Percentiles rank a stretch among this genome's conserved stretches.
These are phyloP conservation scores for Acer campestre DNA, from an alignment of 345 rosid species.

Conservation along the genomic window DNA sequence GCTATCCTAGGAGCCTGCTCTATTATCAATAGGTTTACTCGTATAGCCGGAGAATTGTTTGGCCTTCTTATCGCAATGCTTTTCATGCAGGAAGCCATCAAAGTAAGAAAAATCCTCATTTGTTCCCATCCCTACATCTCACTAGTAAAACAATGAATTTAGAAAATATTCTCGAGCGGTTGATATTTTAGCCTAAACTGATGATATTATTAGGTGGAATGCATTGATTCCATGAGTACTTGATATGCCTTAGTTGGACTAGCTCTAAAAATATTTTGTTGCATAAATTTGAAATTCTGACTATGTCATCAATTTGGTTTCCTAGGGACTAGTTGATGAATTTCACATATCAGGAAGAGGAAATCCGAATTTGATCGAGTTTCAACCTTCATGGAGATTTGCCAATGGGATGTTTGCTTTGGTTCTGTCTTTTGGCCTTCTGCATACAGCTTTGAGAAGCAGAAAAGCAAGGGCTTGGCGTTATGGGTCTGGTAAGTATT, in stretches of 20 bases:
- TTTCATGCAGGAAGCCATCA: conserved; percentile 93
- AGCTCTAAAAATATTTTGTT: not conserved
- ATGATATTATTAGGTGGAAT: not conserved
- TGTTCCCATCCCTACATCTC: conserved; percentile 2
- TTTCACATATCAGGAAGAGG: conserved; percentile 79
- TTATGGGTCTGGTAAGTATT: conserved; percentile 75
- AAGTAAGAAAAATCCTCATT: conserved; percentile 42
- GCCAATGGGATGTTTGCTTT: conserved; percentile 93
- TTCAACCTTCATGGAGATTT: conserved; percentile 84
- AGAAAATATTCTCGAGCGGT: conserved; percentile 5
- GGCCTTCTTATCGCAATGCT: conserved; percentile 95
- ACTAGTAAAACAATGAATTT: conserved; percentile 4
- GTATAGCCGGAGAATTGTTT: conserved; percentile 89
- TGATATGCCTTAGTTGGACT: conserved; percentile 1
- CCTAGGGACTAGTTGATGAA: conserved; percentile 84
- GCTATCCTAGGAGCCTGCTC: conserved; percentile 91
- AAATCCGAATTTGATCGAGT: conserved; percentile 57
- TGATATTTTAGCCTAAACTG: conserved; percentile 7
- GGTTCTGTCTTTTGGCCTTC: conserved; percentile 81
- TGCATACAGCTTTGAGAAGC: conserved; percentile 71
- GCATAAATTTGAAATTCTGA: conserved; percentile 16
- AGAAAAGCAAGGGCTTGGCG: conserved; percentile 90
- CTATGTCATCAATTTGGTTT: conserved; percentile 4
- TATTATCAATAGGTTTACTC: conserved; percentile 90
- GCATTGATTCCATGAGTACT: conserved; percentile 13